These are phyloP conservation scores for Dactylellina leptospora DNA, from an alignment of 2,329 filamentous ascomycete genomes.

Conservation along the genomic window DNA sequence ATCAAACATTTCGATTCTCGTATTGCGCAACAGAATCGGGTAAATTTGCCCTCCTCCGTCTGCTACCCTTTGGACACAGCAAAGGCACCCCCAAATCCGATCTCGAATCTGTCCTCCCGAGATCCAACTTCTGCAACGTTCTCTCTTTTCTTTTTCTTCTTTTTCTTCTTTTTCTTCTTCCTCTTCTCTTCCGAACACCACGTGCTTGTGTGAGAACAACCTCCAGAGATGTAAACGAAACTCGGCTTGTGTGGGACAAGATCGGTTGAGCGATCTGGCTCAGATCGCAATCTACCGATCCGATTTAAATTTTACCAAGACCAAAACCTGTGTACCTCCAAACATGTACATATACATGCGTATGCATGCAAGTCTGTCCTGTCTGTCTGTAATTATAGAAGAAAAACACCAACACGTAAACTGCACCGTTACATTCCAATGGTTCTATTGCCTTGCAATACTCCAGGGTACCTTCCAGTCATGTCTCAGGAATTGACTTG, in stretches of 20 bases:
- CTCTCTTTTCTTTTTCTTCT: neutral
- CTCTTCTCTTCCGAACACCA: slow-evolving; percentile 17
- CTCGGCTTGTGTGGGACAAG: slow-evolving; percentile 18
- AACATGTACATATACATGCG: no score
- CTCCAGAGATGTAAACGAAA: neutral
- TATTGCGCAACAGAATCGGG: slow-evolving; percentile 51
- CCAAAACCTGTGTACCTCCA: no score
- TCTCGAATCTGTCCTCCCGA: no score
- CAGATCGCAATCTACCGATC: slow-evolving; percentile 52
- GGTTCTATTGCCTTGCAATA: no score
- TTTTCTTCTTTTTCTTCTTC: neutral
- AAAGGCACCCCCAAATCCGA: no score
- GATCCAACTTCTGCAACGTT: neutral
- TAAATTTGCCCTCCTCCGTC: slow-evolving; percentile 27
- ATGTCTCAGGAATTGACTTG: no score
- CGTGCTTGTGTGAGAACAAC: slow-evolving; percentile 23
- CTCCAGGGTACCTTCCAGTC: no score
- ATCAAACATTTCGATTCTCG: neutral
- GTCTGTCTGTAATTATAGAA: no score
- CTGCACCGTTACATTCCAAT: no score
- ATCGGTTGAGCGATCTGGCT: slow-evolving; percentile 48
- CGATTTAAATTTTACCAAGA: slow-evolving; percentile 33
- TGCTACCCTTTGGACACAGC: slow-evolving; percentile 1
- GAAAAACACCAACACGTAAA: no score
- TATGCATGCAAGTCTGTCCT: no score